These are phyloP conservation scores for Pleurotus giganteus DNA, from an alignment of 768 basidiomycete genomes.

Conservation along the genomic window DNA sequence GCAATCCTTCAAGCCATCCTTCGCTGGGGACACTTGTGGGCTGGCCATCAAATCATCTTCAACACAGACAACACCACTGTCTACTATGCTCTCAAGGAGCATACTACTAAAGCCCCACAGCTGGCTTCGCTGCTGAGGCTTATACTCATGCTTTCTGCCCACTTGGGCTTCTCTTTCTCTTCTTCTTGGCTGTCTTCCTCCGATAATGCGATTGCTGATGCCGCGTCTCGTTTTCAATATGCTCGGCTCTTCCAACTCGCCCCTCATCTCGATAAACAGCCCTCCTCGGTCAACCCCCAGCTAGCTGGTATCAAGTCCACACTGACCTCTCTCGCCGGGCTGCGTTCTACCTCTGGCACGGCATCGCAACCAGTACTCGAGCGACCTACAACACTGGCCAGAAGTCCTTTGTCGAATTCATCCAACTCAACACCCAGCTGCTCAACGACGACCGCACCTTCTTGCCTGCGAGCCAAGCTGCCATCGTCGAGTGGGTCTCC, in stretches of 20 bases:
- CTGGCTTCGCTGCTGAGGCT: slow-evolving; percentile 14
- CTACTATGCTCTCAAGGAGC: no score
- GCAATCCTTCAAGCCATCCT: slow-evolving; percentile 29
- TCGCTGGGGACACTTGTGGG: slow-evolving; percentile 24
- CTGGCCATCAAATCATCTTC: slow-evolving; percentile 24
- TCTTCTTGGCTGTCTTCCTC: slow-evolving; percentile 20
- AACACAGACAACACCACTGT: slow-evolving; percentile 29
- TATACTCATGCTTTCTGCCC: slow-evolving; percentile 17
- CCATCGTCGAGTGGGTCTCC: slow-evolving; percentile 21
- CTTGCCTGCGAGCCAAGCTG: slow-evolving; percentile 17
- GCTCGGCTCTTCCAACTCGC: slow-evolving; percentile 22
- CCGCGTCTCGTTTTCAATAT: slow-evolving; percentile 27
- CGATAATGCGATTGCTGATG: slow-evolving; percentile 22
- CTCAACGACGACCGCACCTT: slow-evolving; percentile 7
- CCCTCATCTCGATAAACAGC: slow-evolving; percentile 17
- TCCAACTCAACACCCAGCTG: slow-evolving; percentile 16
- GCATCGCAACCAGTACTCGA: slow-evolving; percentile 10
- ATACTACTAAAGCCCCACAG: slow-evolving; percentile 12
- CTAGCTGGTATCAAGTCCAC: slow-evolving; percentile 18
- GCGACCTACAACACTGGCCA: slow-evolving; percentile 13
- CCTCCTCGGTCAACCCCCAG: slow-evolving; percentile 17
- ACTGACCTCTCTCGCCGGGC: not conserved
- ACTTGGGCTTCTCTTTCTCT: slow-evolving; percentile 21
- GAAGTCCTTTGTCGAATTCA: slow-evolving; percentile 26
- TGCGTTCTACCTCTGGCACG: slow-evolving; percentile 10